Base-by-base conservation (phyloP, 257 asterid genomes). In the Dorcoceras hygrometricum region DNA sequence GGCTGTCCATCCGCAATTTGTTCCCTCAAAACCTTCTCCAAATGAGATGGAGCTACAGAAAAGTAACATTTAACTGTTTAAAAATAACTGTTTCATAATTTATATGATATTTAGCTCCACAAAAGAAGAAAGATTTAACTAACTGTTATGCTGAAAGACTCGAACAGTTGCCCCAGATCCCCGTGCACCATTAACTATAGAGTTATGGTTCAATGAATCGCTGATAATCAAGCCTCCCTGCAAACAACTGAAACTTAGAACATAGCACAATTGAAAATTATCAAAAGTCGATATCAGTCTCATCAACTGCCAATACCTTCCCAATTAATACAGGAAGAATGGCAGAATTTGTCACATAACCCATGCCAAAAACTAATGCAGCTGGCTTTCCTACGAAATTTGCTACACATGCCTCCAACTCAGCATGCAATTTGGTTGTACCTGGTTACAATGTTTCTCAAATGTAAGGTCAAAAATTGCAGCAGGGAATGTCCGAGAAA, bases 1-100 rank as follows among this genome's bases (percentile, higher is more conserved):
- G 99, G 98, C 78, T 87, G 97, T 55, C 99, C 99, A 24, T 88
- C 96, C 61, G 96, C 93, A 69, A 94, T 90, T 69, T 88, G 97
- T 62, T 87, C 98, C 77, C 89, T 82, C 70, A 90, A 78, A 73
- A 94, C 99, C 61, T 75, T 87, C 82, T 94, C 99, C 89, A 94
- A 71, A 79, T 94, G 96, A 53, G 88, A 78, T 25, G 97, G 99
- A 67, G 91, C 99, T 94, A 71, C 51, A 70, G 36, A 79, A 73
- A 55, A 56, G 46, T 48, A 69, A 67, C 28, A 76, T 36, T 65
- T 55, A 50, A 36, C 65, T 48, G n/a, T 29, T 48, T 39, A 8
- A 61, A 43, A 54, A 29, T 20, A 57, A 61, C 23, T 8, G 67
- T 68, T 11, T 58, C 14, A 61, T 12, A 32, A 53, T 19, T 43